phyloP scores from a whole-genome alignment of 2,329 filamentous ascomycete genomes.

The Alternaria ventricosa region DNA sequence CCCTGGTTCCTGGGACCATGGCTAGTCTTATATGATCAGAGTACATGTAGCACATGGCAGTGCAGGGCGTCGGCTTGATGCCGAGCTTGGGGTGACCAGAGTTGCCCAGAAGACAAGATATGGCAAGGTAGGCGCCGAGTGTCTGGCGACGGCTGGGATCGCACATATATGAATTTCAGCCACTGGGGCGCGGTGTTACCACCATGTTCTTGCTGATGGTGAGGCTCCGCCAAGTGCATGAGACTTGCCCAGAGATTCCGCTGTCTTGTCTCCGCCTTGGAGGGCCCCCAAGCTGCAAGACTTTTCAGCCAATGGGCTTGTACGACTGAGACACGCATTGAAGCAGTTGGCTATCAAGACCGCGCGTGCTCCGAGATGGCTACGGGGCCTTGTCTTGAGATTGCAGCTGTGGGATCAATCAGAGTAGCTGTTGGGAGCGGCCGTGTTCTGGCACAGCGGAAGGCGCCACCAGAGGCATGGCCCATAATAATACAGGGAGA shows the following conservation, averaged over 20 bases:
- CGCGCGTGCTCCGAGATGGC: neutral
- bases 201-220: neutral
- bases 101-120: neutral
- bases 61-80: neutral
- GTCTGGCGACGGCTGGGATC: neutral
- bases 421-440: neutral
- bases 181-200: neutral
- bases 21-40: constrained; percentile 3
- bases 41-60: neutral
- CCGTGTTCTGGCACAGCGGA: neutral
- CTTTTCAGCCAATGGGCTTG: neutral
- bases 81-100: neutral
- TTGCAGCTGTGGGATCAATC: neutral
- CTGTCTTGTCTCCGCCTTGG: constrained; percentile 13
- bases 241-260: constrained; percentile 10
- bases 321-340: neutral
- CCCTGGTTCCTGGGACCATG: neutral
- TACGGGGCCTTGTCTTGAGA: neutral
- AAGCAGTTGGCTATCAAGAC: neutral
- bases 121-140: neutral
- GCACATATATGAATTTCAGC: neutral
- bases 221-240: constrained; percentile 6
- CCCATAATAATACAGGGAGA: neutral
- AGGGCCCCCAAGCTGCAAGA: neutral
- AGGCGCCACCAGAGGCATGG: neutral